Percentiles rank a stretch among this genome's conserved stretches.
These are phyloP conservation scores for Trifolium dubium DNA, from an alignment of 306 rosid genomes.

Conservation along the genomic window DNA sequence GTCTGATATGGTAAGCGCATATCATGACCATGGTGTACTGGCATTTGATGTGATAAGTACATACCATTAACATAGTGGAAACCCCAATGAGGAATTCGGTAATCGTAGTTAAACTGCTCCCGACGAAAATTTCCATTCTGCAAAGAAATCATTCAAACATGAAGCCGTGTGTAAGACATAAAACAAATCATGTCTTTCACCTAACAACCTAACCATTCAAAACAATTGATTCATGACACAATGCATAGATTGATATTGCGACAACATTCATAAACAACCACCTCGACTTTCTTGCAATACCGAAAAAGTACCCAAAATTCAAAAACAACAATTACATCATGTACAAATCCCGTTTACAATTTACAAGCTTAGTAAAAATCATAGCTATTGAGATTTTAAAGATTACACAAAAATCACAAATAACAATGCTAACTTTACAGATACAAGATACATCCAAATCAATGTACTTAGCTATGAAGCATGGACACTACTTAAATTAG, in stretches of 20 bases:
- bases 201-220: not conserved
- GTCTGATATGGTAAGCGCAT: not conserved
- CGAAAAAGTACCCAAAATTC: no score
- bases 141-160: constrained; percentile 30
- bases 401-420: not conserved
- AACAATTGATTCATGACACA: not conserved
- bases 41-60: not conserved
- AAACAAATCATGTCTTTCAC: not conserved
- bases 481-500: no score
- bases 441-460: no score
- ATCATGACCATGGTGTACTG: not conserved
- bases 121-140: constrained; percentile 27
- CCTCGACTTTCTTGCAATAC: not conserved
- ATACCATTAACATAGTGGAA: not conserved
- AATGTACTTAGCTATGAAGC: no score
- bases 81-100: constrained; percentile 21
- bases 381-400: not conserved
- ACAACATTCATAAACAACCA: not conserved
- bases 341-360: no score
- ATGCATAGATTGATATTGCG: constrained; percentile 3
- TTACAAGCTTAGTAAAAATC: no score
- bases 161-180: not conserved
- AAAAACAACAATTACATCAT: no score
- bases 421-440: no score
- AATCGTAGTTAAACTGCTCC: not conserved